A percentile compares a stretch with the other conserved stretches of the same genome.
These are phyloP conservation scores for Euclidium syriacum DNA, from an alignment of 345 rosid genomes.

Conservation along the genomic window DNA sequence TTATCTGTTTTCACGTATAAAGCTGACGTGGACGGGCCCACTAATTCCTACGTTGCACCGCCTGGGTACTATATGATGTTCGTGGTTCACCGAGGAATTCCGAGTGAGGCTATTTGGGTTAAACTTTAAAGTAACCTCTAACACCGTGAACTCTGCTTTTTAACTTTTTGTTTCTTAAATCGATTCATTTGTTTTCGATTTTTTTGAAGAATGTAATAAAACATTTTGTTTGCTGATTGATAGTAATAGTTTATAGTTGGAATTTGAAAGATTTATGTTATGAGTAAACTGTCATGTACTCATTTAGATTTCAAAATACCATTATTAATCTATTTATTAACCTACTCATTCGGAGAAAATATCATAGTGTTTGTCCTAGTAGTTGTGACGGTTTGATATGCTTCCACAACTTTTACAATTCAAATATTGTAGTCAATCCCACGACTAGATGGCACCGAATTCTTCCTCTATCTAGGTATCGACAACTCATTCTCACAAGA, in stretches of 20 bases:
- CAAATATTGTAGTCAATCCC: background rate
- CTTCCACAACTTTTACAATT: background rate
- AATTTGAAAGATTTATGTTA: background rate
- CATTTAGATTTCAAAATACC: no score
- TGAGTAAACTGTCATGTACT: no score
- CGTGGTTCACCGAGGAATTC: slow-evolving; percentile 54
- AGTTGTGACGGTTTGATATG: background rate
- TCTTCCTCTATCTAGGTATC: no score
- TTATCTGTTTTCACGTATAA: slow-evolving; percentile 40
- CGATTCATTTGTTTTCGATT: background rate
- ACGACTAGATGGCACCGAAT: no score
- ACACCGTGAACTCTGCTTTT: background rate
- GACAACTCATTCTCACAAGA: no score
- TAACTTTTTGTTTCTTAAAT: background rate
- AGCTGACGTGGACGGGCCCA: slow-evolving; percentile 45
- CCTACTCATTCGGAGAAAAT: background rate
- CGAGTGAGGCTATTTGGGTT: slow-evolving; percentile 63
- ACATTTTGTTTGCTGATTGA: background rate
- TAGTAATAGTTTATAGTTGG: background rate
- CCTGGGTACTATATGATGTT: slow-evolving; percentile 74
- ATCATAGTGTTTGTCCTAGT: background rate
- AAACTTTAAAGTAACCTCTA: slow-evolving; percentile 34
- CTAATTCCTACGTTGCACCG: slow-evolving; percentile 44
- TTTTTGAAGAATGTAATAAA: background rate
- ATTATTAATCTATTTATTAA: no score